A percentile compares a stretch with the other conserved stretches of the same genome.
phyloP scores from a whole-genome alignment of 1,139 yeast genomes.

The Kazachstania sp. region DNA sequence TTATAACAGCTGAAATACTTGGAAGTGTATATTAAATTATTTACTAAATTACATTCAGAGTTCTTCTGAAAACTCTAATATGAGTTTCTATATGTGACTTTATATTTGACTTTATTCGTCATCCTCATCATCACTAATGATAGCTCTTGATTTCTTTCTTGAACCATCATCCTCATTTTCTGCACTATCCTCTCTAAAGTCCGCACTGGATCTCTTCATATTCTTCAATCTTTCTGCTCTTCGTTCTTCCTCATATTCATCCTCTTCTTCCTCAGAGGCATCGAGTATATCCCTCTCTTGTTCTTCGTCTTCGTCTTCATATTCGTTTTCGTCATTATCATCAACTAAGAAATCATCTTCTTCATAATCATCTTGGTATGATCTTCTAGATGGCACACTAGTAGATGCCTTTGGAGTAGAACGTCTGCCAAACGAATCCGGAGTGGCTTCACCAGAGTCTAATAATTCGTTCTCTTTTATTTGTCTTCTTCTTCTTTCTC shows the following conservation, averaged over 20 bases:
- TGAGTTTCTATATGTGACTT: neutral
- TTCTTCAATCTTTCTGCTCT: constrained; percentile 40
- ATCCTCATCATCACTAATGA: constrained; percentile 56
- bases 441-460: constrained; percentile 20
- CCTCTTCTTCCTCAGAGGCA: constrained; percentile 26
- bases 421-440: constrained; percentile 8
- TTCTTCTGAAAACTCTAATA: neutral
- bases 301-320: constrained; percentile 41
- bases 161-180: constrained; percentile 25
- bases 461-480: constrained; percentile 48
- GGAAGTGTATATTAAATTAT: neutral
- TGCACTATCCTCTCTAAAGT: constrained; percentile 34
- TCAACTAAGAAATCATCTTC: constrained; percentile 37
- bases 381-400: neutral
- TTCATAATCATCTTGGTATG: constrained; percentile 34
- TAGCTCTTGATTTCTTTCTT: constrained; percentile 40
- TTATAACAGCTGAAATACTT: neutral
- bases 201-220: constrained; percentile 51
- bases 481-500: constrained; percentile 61
- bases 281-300: constrained; percentile 32
- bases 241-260: constrained; percentile 46
- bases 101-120: constrained; percentile 17
- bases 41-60: neutral
- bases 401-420: constrained; percentile 8
- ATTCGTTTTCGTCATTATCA: constrained; percentile 45